Percentiles rank a stretch among this genome's conserved stretches.
Conservation (phyloP, 73 alveolate species). For the Loxodes magnus region DNA sequence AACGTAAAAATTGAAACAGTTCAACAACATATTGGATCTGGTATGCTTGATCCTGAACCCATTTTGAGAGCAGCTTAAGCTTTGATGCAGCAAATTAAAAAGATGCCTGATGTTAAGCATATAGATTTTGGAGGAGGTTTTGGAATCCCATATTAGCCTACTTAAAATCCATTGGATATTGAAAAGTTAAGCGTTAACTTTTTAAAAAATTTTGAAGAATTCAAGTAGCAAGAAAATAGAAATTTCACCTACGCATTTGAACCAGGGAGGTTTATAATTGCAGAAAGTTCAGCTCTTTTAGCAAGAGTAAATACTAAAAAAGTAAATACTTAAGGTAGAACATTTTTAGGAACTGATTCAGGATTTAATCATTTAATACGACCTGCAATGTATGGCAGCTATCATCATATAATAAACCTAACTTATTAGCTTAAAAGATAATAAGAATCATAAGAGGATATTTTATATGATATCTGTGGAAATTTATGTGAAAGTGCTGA, state of each 20-base stretch:
- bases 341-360: slow-evolving; percentile 30
- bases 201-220: slow-evolving; percentile 14
- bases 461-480: slow-evolving; percentile 19
- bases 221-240: neutral
- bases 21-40: slow-evolving; percentile 28
- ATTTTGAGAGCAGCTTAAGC: slow-evolving; percentile 22
- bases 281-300: slow-evolving; percentile 20
- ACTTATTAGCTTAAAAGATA: neutral
- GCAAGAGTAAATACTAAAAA: slow-evolving; percentile 20
- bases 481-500: slow-evolving; percentile 38
- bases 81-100: too few species aligned
- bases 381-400: slow-evolving; percentile 25
- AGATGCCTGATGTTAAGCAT: slow-evolving; percentile 12
- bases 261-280: slow-evolving; percentile 32
- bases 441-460: neutral
- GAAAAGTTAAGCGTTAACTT: slow-evolving; percentile 2
- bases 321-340: slow-evolving; percentile 7
- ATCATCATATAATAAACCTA: slow-evolving; percentile 19
- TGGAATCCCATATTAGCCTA: slow-evolving; percentile 22
- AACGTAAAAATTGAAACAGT: slow-evolving; percentile 18
- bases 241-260: slow-evolving; percentile 14
- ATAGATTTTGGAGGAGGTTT: slow-evolving; percentile 37
- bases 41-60: slow-evolving; percentile 14
- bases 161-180: slow-evolving; percentile 15
- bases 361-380: slow-evolving; percentile 32